Percentiles rank a stretch among this genome's conserved stretches.
Evolutionary conservation across 768 basidiomycete species (phyloP).

Genomic region (Mycena polygramma): DNA sequence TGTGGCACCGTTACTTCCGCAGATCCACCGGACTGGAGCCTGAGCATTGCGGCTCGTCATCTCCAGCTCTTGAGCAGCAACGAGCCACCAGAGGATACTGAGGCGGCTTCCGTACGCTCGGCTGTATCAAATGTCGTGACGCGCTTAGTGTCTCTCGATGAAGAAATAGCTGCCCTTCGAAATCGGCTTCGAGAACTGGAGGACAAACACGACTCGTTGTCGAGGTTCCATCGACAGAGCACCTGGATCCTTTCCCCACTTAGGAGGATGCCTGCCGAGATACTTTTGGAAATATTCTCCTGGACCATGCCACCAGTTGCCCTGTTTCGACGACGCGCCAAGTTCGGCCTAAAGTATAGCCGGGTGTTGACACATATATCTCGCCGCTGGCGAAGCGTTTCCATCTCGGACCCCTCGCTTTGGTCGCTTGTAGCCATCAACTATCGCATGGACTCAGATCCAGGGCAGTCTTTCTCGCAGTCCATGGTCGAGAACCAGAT

Average conservation of each 20-base stretch:
- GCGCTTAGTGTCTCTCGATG: background rate
- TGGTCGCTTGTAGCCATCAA: background rate
- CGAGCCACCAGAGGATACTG: background rate
- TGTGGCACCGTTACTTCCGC: no score
- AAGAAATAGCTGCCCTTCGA: background rate
- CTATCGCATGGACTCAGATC: background rate
- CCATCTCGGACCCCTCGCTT: background rate
- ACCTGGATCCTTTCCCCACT: background rate
- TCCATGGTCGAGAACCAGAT: background rate
- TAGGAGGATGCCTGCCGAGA: background rate
- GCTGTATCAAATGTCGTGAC: background rate
- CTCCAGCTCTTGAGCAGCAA: background rate
- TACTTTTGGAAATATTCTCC: conserved; percentile 3
- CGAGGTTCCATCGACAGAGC: background rate
- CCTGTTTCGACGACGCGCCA: background rate
- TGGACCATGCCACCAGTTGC: background rate
- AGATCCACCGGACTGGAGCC: no score
- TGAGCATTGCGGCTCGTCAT: background rate
- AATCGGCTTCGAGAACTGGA: background rate
- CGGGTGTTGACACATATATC: conserved; percentile 9
- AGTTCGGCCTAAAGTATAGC: background rate
- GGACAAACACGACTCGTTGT: background rate
- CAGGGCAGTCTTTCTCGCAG: background rate
- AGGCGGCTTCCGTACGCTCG: background rate
- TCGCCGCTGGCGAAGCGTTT: background rate